Evolutionary conservation across 805 yeast species (phyloP), one percentile per base, ranked within the genome.

Genomic region (Saturnispora bothae): DNA sequence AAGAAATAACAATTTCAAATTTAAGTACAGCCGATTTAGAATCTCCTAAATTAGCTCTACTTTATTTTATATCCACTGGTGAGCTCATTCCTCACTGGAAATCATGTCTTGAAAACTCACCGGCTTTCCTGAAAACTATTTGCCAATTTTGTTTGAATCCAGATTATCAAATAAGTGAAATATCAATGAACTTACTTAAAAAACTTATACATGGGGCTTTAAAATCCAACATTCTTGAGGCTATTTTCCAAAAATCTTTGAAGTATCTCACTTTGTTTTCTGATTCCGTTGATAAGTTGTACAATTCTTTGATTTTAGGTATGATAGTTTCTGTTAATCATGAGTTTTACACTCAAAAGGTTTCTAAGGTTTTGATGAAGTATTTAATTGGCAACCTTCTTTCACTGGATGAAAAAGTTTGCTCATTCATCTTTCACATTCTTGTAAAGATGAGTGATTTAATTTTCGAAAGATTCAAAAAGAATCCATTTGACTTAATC

Each of bases 291-390:
- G 34, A 31, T 16, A 28, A 28, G 19, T 27, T 41, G 5, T 33
- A 20, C 12, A 20, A 28, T 30, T 33, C 46, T 6, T 34, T 46
- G 15, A 17, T 46, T 5, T 18, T 42, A 12, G 39, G 41, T 2
- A 18, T 46, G 10, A 40, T 43, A 26, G 33, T 42, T 22, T 34
- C 44, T 12, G 19, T 35, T 20, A 33, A 40, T 35, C 25, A 28
- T 12, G 27, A 29, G 7, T 15, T 44, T 4, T 33, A 33, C 26
- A 32, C 27, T 13, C 14, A 17, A 10, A 23, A 39, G 14, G 35
- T 33, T 15, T 29, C 39, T 4, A 28, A 10, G 20, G 22, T 15
- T 10, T 18, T 38, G 13, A 21, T 35, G 28, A 39, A 29, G 21
- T 34, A 26, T 21, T 22, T 32, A 12, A 27, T 36, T 13, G 23